Base-by-base conservation (phyloP, 208 protist genomes). In the Leptomonas seymouri region DNA sequence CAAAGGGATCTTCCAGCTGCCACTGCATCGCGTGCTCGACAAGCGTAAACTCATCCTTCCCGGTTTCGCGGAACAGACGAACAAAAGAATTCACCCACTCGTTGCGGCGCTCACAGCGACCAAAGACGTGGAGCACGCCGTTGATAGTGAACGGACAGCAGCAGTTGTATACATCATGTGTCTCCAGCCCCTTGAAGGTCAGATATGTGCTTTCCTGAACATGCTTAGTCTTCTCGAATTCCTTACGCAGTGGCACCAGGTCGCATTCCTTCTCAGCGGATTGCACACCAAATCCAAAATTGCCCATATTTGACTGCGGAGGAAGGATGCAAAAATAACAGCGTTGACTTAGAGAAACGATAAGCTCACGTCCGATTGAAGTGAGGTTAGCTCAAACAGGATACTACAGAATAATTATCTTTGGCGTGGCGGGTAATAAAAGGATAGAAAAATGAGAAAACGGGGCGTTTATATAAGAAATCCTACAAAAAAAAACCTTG, bases 91-190 rank as follows among this genome's bases (percentile, higher is more conserved):
- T 82, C 15, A 85, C 77, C 80, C 82, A 88, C 45, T 88, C 78
- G 30, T 69, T 57, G 46, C 79, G 78, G 12, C 72, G 72, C 80
- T 88, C 82, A 21, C 76, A 74, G 30, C 82, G 78, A 25, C 82
- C 82, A 34, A 78, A 85, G 0, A 88, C 67, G 45, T 88, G 72
- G 34, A 54, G 68, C n/a, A 77, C 69, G 15, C 82, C 82, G 51
- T 78, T 67, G 30, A 88, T 70, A 16, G 41, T 82, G 58, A 88
- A 88, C 0, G 79, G 78, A 27, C 81, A 71, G 44, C 76, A 85
- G 77, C 82, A 85, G 73, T 88, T 88, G 68, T 88, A 88, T 0
- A 88, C 82, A 44, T 87, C 82, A 42, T 84, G 78, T 3, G 74
- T 81, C 21, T 81, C 78, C 15, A 87, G 14, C 25, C 82, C 82